Percentiles rank a stretch among this genome's conserved stretches.
Conservation (phyloP, 176 grass and related monocot species). For the Rhipidocladum racemiflorum region DNA sequence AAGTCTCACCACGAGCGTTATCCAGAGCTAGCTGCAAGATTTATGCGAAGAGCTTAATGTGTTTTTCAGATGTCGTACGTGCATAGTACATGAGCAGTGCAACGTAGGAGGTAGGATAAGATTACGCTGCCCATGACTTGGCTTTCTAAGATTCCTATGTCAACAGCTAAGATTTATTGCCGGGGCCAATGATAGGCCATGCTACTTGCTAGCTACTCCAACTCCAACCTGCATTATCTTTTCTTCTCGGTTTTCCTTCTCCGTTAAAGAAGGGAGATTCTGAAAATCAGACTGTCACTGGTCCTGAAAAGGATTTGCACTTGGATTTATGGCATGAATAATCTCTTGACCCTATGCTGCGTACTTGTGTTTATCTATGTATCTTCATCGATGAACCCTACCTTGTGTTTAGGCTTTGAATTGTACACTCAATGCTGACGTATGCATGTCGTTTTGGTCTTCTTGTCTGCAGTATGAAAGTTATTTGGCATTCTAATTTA, state of each 20-base stretch:
- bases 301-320: conserved; percentile 41
- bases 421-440: not conserved
- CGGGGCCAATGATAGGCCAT: conserved; percentile 32
- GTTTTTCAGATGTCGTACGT: conserved; percentile 6
- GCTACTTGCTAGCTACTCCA: conserved; percentile 29
- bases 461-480: not conserved
- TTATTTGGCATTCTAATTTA: not conserved
- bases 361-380: not conserved
- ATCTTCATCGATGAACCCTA: not conserved
- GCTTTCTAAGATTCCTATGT: conserved; percentile 36
- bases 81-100: conserved; percentile 40
- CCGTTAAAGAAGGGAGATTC: conserved; percentile 30
- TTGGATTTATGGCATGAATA: conserved; percentile 4
- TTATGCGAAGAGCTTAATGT: not conserved
- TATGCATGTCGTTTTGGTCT: not conserved
- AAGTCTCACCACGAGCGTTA: conserved; percentile 2
- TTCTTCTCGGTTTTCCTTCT: conserved; percentile 15
- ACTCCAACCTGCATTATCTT: conserved; percentile 26
- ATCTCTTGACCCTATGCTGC: not conserved
- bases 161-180: conserved; percentile 40
- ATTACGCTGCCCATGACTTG: conserved; percentile 35
- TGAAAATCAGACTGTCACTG: conserved; percentile 32
- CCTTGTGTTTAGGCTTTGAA: not conserved
- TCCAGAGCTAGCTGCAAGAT: conserved; percentile 26
- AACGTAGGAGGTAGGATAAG: conserved; percentile 49